Evolutionary conservation across 768 basidiomycete genomes (phyloP), one percentile per base, ranked within the genome.

Genomic region (Podaxis sp.): DNA sequence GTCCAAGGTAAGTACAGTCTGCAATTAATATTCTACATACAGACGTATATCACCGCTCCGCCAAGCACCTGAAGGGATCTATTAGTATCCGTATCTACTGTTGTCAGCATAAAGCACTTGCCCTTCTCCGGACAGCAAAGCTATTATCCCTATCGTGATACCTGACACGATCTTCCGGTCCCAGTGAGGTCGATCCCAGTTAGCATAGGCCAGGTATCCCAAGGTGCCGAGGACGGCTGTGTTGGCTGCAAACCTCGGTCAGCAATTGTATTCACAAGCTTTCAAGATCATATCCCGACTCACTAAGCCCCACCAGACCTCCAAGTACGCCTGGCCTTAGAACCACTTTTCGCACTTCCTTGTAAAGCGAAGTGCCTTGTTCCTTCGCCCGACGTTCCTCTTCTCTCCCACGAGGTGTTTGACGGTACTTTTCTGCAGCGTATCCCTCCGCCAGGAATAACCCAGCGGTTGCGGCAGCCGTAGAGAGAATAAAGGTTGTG

Each of bases 121-220:
- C 87, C 87, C 87, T 78, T 93, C 90, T 39, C 84, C 82, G 19
- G 84, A 81, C 76, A 83, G 86, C 13, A 94, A 74, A 2, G 84
- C 75, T 33, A 89, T 64, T 8, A 93, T 71, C 4, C 87, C 87
- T 40, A 83, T 80, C 6, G 84, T 76, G 22, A 89, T 75, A 3
- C 83, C 80, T 5, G 84, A 84, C 9, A 92, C 81, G 6, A 78
- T 72, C 17, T 86, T 81, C 58, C 82, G 76, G 71, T 92, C 88
- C 90, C 90, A 92, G 11, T 48, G 57, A 2, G 84, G 81, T 38
- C 74, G 73, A 64, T 89, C 77, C 89, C 90, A 92, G 71, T 90
- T 80, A 52, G 73, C 70, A 72, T 89, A 92, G 0, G 80, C 78
- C 62, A 82, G 73, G 71, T 88, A 93, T 2, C 88, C 88, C 13